Base-by-base conservation (phyloP, 345 rosid genomes). In the Raphanus raphanistrum region DNA sequence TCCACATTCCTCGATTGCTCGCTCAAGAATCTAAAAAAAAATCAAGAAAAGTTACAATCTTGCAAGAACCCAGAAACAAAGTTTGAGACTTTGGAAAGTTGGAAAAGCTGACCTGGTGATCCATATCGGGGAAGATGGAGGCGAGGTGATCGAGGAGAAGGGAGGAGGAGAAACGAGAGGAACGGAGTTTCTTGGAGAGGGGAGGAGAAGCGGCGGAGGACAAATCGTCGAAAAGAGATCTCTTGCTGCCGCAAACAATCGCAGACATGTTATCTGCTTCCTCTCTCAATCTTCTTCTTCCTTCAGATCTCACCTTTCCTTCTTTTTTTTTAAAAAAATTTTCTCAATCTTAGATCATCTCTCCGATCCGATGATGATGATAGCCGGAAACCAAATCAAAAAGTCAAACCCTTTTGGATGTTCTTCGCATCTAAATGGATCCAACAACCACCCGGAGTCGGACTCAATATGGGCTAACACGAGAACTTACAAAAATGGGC, bases 261-360 rank as follows among this genome's bases (percentile, higher is more conserved):
- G 94, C 94, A 89, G 97, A 91, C 97, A 91, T 91, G 92, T 87
- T 91, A 81, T 88, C 85, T 84, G 82, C 75, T 77, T 65, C 79
- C 82, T 73, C 57, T 75, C 76, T 64, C 12, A 8, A 8, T 58
- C 33, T 10, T 57, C 54, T 57, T 21, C 21, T 1, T 57, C 74
- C 74, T 78, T 78, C 57, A 66, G 72, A 72, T 78, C 77, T 72
- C 77, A 65, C 70, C 60, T 70, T 62, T 57, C 32, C 60, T 1
- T 45, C 13, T 43, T 38, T 60, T 41, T 1, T 1, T 10, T 0
- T 41, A n/a, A n/a, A n/a, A n/a, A n/a, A 32, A 5, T 10, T 72
- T 31, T 43, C 21, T 8, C 4, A 1, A 5, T 58, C 21, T 11
- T 50, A 50, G 10, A 50, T 43, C 11, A 2, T 50, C 6, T 45